Evolutionary conservation across 2,329 filamentous ascomycete genomes (phyloP).

Genomic region (Claviceps sp.): DNA sequence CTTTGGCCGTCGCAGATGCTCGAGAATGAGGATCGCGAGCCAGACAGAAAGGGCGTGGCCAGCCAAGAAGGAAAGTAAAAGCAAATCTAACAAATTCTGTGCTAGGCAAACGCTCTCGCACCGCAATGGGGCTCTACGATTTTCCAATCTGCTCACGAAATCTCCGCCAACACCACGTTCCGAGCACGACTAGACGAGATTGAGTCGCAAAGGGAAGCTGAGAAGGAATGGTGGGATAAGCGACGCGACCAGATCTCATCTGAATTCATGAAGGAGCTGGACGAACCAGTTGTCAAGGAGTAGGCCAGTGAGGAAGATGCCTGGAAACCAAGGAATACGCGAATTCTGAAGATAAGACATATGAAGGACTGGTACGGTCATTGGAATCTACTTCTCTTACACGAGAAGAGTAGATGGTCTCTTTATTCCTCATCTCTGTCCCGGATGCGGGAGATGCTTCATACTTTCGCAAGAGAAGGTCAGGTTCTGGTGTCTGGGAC

Average conservation of each 20-base stretch:
- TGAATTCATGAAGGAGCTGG: conserved; percentile 76
- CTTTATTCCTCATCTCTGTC: background rate
- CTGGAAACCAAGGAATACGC: conserved; percentile 38
- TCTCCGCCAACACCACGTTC: conserved; percentile 70
- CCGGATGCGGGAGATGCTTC: too few relatives aligned
- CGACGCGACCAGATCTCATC: conserved; percentile 58
- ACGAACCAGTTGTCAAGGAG: conserved; percentile 34
- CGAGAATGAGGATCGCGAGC: background rate
- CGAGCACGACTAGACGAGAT: conserved; percentile 65
- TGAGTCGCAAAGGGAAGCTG: conserved; percentile 53
- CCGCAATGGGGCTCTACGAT: conserved; percentile 88
- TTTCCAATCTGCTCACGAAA: conserved; percentile 96
- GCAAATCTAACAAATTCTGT: background rate
- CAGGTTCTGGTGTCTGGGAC: too few relatives aligned
- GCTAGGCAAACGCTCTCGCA: conserved; percentile 75
- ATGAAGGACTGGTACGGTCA: too few relatives aligned
- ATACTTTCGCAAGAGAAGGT: too few relatives aligned
- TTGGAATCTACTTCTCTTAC: too few relatives aligned
- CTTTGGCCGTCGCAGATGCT: background rate
- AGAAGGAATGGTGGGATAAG: conserved; percentile 90
- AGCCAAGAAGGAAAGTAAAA: background rate
- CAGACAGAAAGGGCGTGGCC: background rate
- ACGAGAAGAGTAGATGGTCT: background rate
- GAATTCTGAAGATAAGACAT: background rate
- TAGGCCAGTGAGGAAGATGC: conserved; percentile 30